Base-by-base conservation (phyloP, 2,329 filamentous ascomycete species). In the Fusarium veterinarium region DNA sequence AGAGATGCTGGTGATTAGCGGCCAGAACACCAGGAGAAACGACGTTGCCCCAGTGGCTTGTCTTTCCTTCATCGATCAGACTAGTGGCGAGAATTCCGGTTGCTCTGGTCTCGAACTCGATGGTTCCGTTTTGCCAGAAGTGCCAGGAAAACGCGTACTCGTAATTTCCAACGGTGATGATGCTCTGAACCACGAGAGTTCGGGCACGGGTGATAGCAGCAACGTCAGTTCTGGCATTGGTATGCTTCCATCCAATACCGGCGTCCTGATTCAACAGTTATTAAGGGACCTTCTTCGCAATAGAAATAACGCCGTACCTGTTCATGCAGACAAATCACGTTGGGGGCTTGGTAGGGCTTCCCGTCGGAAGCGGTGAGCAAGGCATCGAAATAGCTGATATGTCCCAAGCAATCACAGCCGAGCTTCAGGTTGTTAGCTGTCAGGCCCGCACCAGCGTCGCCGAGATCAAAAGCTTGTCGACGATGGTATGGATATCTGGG, bases 381-480 rank as follows among this genome's bases (percentile, higher is more conserved):
- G 4, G 33, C 33, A 52, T 53, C 37, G 2, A 53, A 53, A 3
- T 53, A 53, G 83, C 6, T 94, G 84, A 72, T 92, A 91, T 31
- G 20, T 12, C 45, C 45, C 14, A 48, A 8, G 10, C 28, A 48
- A 17, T 48, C 45, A 48, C 45, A 33, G 0, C 30, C 30, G 0
- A 49, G 46, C 30, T 49, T 49, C 8, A 49, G 30, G 11, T 49
- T 49, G 79, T 93, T 93, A 16, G 90, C 89, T 59, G 86, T 88
- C 60, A 88, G 86, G 6, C 91, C 92, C n/a, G 89, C 87, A 12
- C 91, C 91, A 23, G 87, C 89, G 64, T 93, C 91, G 14, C 91
- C 91, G 69, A 93, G 88, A 73, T 94, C 92, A 73, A 93, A 93
- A 1, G 91, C 91, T 57, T 91, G 89, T 78, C 93, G 93, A 45